Percentiles rank a stretch among this genome's conserved stretches.
These are phyloP conservation scores for Neurospora pannonica DNA, from an alignment of 495 filamentous ascomycete genomes.

Conservation along the genomic window DNA sequence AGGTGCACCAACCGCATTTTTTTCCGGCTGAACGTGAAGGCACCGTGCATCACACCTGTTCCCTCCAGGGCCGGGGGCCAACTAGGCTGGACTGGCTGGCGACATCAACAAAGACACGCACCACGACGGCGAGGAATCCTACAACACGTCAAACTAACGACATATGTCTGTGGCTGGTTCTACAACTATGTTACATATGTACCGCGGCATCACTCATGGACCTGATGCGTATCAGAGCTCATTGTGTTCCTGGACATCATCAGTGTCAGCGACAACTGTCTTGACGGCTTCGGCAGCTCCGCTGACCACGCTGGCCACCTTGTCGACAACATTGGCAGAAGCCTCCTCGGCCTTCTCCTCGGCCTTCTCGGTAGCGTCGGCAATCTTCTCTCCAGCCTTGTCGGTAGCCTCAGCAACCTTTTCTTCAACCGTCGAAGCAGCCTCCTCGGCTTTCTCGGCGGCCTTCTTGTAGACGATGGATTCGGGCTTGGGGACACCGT, in stretches of 20 bases:
- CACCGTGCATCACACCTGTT: background rate
- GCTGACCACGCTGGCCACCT: constrained; percentile 31
- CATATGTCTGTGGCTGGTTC: background rate
- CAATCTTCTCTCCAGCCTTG: constrained; percentile 18
- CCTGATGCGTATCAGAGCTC: constrained; percentile 30
- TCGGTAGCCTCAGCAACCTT: constrained; percentile 19
- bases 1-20: background rate
- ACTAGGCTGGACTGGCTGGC: background rate
- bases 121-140: background rate
- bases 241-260: constrained; percentile 43
- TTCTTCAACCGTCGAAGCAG: constrained; percentile 11
- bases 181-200: background rate
- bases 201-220: background rate
- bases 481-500: constrained; percentile 57
- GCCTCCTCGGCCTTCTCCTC: constrained; percentile 27
- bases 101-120: background rate
- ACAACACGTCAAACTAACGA: background rate
- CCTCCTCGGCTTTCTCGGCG: constrained; percentile 15
- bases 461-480: constrained; percentile 35
- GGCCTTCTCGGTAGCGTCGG: constrained; percentile 30
- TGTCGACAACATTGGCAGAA: constrained; percentile 31
- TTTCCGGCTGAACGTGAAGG: background rate
- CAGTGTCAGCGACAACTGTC: constrained; percentile 37
- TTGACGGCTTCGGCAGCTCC: constrained; percentile 37
- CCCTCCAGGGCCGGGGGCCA: background rate